Evolutionary conservation across 2,329 filamentous ascomycete genomes (phyloP), one percentile per base, ranked within the genome.

Genomic region (Albifimbria verrucaria): DNA sequence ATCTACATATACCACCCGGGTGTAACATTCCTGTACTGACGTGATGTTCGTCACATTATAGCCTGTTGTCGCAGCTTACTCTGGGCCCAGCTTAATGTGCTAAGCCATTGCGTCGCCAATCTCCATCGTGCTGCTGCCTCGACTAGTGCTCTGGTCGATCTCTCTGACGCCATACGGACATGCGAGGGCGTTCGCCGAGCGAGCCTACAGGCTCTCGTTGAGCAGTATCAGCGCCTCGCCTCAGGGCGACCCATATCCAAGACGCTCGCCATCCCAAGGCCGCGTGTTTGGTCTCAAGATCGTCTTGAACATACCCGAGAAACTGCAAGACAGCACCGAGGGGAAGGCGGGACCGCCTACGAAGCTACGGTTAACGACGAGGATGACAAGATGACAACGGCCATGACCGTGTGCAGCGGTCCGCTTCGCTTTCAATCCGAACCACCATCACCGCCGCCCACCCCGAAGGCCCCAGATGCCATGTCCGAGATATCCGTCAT

Each of bases 201-300:
- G 18, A 62, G 65, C 22, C 49, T 74, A 9, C 59, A 61, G 15
- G 69, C 71, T 6, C 60, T 74, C 17, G 57, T 64, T 7, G 66
- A 67, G n/a, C 67, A 67, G 39, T 73, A 74, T 56, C 62, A 62
- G 17, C 71, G 71, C 7, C 52, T 71, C 10, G 68, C 68, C 5
- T 54, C 60, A 12, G 60, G 62, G 17, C 66, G 64, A 6, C 53
- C 64, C 12, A 55, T 71, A 2, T 70, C 71, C 15, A 60, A 55
- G 43, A 57, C 60, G 12, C 57, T 68, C 22, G 57, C 55, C 6
- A 50, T 62, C 17, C 62, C 64, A n/a, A 55, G 58, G 26, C 59
- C 51, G 44, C 24, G 46, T 6, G 25, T 36, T 21, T 26, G 23
- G 18, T n/a, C 46, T 4, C 46, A 48, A 11, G 23, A 48, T 18